Conservation (phyloP, 805 yeast species). For the Wickerhamiella kazuoi region DNA sequence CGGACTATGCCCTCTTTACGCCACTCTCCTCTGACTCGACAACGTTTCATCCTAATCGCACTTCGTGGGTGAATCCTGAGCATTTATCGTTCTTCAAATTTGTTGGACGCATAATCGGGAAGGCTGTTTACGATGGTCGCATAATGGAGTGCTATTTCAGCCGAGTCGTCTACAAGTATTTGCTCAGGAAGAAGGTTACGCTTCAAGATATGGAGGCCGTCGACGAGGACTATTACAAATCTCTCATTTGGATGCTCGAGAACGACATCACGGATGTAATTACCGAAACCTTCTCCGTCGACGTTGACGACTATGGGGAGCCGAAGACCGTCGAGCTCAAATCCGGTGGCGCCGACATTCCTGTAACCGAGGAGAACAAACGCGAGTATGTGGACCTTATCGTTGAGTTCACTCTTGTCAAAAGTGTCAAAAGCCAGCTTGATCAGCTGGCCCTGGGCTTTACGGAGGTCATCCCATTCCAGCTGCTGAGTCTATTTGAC, state of each 20-base stretch:
- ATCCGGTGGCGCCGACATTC: conserved; percentile 63
- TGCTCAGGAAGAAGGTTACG: conserved; percentile 62
- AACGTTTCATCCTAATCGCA: conserved; percentile 87
- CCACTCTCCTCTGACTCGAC: conserved; percentile 87
- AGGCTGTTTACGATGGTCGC: conserved; percentile 76
- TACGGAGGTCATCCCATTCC: conserved; percentile 75
- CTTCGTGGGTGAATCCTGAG: conserved; percentile 84
- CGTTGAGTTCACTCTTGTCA: conserved; percentile 71
- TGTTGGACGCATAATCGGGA: conserved; percentile 85
- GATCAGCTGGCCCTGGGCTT: conserved; percentile 69
- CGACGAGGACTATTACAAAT: conserved; percentile 82
- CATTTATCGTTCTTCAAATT: conserved; percentile 85
- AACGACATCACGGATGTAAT: conserved; percentile 92
- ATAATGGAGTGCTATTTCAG: conserved; percentile 88
- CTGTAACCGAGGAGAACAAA: conserved; percentile 82
- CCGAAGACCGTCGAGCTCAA: conserved; percentile 66
- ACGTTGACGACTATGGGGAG: conserved; percentile 85
- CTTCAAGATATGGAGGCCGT: conserved; percentile 87
- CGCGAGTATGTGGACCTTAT: conserved; percentile 72
- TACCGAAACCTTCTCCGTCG: conserved; percentile 86
- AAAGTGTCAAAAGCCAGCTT: conserved; percentile 75
- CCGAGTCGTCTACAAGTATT: conserved; percentile 79
- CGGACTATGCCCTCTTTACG: conserved; percentile 78
- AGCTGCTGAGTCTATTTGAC: conserved; percentile 70
- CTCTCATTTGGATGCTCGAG: conserved; percentile 88